Conservation (phyloP, 345 rosid genomes). For the Clausena lansium region DNA sequence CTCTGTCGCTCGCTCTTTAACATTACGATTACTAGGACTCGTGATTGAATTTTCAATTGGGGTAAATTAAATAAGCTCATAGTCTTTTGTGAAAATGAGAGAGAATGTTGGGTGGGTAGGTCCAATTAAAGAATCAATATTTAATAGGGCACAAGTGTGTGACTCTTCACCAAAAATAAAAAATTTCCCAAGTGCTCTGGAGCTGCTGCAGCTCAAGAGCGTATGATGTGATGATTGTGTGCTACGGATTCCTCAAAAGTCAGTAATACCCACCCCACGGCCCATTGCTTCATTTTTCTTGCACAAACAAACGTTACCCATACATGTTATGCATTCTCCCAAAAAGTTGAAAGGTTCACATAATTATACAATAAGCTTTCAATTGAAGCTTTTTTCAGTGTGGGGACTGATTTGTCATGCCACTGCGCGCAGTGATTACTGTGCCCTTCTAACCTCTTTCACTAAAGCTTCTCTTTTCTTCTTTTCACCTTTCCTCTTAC, state of each 20-base stretch:
- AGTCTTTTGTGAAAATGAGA: background rate
- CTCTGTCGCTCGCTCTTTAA: background rate
- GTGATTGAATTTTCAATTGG: background rate
- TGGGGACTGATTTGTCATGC: conserved; percentile 14
- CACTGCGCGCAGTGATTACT: conserved; percentile 8
- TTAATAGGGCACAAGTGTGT: background rate
- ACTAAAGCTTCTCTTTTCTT: conserved; percentile 12
- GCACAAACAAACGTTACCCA: background rate
- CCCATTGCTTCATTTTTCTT: background rate
- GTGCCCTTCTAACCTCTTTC: conserved; percentile 11
- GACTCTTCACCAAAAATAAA: conserved; percentile 11
- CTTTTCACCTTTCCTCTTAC: conserved; percentile 1
- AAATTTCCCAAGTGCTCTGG: no score
- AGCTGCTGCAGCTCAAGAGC: background rate
- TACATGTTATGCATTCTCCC: conserved; percentile 3
- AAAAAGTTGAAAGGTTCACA: background rate
- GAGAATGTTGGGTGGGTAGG: conserved; percentile 2
- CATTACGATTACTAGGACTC: background rate
- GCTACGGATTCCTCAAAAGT: conserved; percentile 3
- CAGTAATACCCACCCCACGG: conserved; percentile 1
- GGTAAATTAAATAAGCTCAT: background rate
- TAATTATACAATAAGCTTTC: background rate
- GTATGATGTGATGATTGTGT: background rate
- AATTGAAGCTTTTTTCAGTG: background rate
- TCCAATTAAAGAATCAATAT: conserved; percentile 1